phyloP scores from a whole-genome alignment of 441 rosid genomes.

The Pelargonium fulgidum region DNA sequence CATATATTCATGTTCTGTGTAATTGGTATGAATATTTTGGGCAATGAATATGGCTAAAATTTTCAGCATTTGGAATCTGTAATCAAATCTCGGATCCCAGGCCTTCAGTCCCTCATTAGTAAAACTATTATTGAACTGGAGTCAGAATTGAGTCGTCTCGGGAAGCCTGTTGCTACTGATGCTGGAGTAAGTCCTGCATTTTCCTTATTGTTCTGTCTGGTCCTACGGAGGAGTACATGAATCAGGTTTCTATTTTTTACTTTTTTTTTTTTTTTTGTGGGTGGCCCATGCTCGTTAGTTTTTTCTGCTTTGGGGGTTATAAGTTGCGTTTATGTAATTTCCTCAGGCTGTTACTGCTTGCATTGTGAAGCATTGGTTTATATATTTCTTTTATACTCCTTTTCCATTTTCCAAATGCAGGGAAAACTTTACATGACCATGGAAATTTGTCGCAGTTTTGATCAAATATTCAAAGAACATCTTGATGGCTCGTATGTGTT shows the following conservation, averaged over 20 bases:
- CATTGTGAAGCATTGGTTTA: no score
- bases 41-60: conserved; percentile 18
- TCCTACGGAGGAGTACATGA: neutral
- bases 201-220: conserved; percentile 11
- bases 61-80: conserved; percentile 93
- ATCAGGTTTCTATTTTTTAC: conserved; percentile 12
- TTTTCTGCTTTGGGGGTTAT: conserved; percentile 1
- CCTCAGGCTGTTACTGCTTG: no score
- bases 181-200: conserved; percentile 60
- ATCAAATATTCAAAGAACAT: conserved; percentile 85
- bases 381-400: no score
- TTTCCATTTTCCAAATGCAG: conserved; percentile 35
- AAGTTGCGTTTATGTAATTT: no score
- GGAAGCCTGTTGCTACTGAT: conserved; percentile 85
- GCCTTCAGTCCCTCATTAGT: conserved; percentile 78
- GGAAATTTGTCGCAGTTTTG: conserved; percentile 90
- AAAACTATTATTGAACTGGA: conserved; percentile 78
- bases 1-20: neutral
- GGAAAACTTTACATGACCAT: conserved; percentile 85
- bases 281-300: conserved; percentile 7
- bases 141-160: conserved; percentile 75
- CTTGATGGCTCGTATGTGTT: conserved; percentile 75
- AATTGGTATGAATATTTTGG: conserved; percentile 3
- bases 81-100: conserved; percentile 86
- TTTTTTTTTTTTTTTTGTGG: conserved; percentile 4